Conservation (phyloP, 305 asterid genomes). For the Solanum hybrid region DNA sequence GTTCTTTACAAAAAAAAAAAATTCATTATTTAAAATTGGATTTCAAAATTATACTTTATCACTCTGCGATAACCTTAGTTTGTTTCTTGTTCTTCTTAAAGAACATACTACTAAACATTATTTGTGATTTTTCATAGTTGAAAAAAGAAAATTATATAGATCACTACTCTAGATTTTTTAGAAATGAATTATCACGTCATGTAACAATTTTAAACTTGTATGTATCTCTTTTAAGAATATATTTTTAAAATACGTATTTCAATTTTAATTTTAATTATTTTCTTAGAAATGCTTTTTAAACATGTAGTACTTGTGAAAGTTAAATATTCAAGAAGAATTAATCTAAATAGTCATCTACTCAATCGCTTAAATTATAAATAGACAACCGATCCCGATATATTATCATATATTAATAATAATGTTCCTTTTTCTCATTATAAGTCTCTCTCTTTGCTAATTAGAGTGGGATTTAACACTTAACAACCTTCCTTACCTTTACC, state of each 20-base stretch:
- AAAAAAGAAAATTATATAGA: background rate
- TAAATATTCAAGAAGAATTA: background rate
- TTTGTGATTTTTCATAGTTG: background rate
- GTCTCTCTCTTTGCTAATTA: background rate
- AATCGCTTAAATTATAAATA: background rate
- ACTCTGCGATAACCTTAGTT: background rate
- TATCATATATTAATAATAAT: no score
- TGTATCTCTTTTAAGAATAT: background rate
- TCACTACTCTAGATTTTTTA: background rate
- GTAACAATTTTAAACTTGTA: background rate
- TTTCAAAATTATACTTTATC: background rate
- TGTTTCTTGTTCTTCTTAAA: background rate
- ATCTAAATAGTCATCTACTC: background rate
- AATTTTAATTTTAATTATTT: background rate
- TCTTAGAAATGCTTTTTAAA: background rate
- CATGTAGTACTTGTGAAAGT: background rate
- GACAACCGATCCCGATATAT: no score
- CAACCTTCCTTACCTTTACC: background rate
- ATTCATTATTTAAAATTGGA: background rate
- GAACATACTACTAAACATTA: background rate
- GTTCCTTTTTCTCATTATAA: background rate
- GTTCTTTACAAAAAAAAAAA: fast-evolving
- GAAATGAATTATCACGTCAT: background rate
- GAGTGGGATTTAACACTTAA: background rate
- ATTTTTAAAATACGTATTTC: background rate